Conservation (phyloP, 176 grass and related monocot species). For the Neostapfia colusana region DNA sequence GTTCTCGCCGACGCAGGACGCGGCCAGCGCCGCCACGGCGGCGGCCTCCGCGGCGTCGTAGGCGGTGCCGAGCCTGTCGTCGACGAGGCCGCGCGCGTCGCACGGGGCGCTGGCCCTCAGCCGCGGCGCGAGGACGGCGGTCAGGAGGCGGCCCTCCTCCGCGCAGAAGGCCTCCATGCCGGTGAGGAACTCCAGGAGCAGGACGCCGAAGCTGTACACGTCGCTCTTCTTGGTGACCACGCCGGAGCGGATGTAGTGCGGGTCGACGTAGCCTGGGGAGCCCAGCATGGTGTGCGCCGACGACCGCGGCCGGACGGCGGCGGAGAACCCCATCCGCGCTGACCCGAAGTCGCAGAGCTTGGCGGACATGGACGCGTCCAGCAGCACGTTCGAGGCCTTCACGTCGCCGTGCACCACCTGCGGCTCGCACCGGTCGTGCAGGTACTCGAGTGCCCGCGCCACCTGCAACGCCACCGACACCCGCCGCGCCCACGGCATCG, state of each 20-base stretch:
- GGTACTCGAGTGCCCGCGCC: slow-evolving; percentile 76
- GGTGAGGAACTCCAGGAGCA: slow-evolving; percentile 86
- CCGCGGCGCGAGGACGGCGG: slow-evolving; percentile 49
- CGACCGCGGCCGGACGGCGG: slow-evolving; percentile 61
- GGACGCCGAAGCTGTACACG: slow-evolving; percentile 94
- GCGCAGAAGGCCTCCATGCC: slow-evolving; percentile 79
- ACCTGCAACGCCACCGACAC: slow-evolving; percentile 66
- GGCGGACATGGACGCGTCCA: slow-evolving; percentile 67
- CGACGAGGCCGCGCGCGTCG: slow-evolving; percentile 44
- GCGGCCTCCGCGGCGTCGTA: slow-evolving; percentile 53
- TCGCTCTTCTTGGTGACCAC: slow-evolving; percentile 91
- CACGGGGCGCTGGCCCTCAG: slow-evolving; percentile 1
- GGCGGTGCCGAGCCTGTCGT: slow-evolving; percentile 45
- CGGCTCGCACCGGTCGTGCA: slow-evolving; percentile 84
- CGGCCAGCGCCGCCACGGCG: slow-evolving; percentile 44
- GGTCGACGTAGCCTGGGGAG: slow-evolving; percentile 88
- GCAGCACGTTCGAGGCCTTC: slow-evolving; percentile 89
- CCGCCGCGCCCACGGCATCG: slow-evolving; percentile 73
- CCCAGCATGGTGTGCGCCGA: slow-evolving; percentile 67
- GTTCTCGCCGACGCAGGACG: slow-evolving; percentile 58
- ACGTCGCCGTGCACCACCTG: slow-evolving; percentile 92
- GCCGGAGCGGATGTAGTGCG: slow-evolving; percentile 91
- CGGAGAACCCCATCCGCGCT: slow-evolving; percentile 82
- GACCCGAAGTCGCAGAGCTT: slow-evolving; percentile 98
- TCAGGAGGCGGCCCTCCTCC: slow-evolving; percentile 59